Percentiles rank a stretch among this genome's conserved stretches.
Conservation (phyloP, 179 eudicot genomes). For the Kewa caespitosa region DNA sequence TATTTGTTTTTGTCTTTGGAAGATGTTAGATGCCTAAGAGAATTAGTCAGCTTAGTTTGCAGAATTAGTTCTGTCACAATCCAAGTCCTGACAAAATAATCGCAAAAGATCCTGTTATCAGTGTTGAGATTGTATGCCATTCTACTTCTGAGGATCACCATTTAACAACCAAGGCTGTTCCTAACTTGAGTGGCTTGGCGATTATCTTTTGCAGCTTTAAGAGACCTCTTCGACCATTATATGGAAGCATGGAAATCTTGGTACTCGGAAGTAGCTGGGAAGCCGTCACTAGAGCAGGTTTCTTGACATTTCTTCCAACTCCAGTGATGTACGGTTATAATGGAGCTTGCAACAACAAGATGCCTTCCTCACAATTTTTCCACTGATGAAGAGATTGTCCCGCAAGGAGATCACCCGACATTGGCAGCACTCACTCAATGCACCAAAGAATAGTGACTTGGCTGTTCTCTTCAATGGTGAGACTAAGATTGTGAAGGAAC, state of each 20-base stretch:
- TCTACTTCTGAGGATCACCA: not conserved
- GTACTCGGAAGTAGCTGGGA: conserved; percentile 75
- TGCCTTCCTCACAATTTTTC: not conserved
- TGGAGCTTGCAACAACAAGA: conserved; percentile 4
- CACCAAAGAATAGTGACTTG: conserved; percentile 17
- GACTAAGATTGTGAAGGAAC: not conserved
- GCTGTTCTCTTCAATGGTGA: not conserved
- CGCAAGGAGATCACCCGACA: conserved; percentile 26
- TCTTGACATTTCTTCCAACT: conserved; percentile 31
- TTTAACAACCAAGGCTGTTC: not conserved
- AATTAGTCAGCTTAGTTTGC: not conserved
- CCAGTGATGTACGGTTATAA: not conserved
- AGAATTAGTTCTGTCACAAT: not conserved
- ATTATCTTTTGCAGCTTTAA: conserved; percentile 61
- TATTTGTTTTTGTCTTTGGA: not conserved
- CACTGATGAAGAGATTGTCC: conserved; percentile 11
- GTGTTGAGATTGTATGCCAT: not conserved
- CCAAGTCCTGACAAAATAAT: too few species aligned
- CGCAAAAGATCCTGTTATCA: not conserved
- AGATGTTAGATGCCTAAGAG: not conserved
- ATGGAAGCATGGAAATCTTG: conserved; percentile 90
- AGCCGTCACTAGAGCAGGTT: conserved; percentile 50
- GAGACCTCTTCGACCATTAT: conserved; percentile 80
- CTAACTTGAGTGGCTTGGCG: conserved; percentile 16
- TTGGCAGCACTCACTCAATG: conserved; percentile 39